A percentile compares a stretch with the other conserved stretches of the same genome.
Conservation (phyloP, 176 grass and related monocot species). For the Zea mays region DNA sequence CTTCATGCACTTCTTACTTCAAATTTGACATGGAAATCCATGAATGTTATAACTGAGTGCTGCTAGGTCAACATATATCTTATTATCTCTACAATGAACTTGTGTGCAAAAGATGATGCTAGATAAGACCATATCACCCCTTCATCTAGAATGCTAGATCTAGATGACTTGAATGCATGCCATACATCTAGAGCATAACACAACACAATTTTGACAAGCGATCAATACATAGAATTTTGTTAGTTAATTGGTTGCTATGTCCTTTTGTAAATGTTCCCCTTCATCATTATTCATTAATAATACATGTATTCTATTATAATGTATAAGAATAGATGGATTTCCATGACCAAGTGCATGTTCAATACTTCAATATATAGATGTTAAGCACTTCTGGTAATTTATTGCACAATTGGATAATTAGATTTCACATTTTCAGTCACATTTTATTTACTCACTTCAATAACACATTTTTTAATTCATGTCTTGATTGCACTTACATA, state of each 20-base stretch:
- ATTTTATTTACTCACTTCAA: background rate
- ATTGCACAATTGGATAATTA: constrained; percentile 16
- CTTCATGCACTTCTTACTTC: background rate
- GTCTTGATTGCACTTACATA: constrained; percentile 9
- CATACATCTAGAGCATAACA: background rate
- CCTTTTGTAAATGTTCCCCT: background rate
- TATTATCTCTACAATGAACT: background rate
- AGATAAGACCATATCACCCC: background rate
- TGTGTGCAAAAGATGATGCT: background rate
- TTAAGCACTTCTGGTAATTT: constrained; percentile 11
- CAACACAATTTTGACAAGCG: background rate
- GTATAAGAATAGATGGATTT: background rate
- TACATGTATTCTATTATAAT: background rate
- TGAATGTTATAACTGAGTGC: background rate
- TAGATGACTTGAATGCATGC: background rate
- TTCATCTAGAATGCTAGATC: background rate
- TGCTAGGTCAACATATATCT: constrained; percentile 26
- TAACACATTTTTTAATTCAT: constrained; percentile 12
- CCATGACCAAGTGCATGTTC: background rate
- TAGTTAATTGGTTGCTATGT: background rate
- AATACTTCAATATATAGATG: background rate
- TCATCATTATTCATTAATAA: constrained; percentile 10
- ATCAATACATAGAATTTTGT: background rate
- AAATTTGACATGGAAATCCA: background rate
- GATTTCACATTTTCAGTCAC: background rate